These are phyloP conservation scores for Sequoiadendron giganteum DNA, from an alignment of 75 land plant genomes.

Conservation along the genomic window DNA sequence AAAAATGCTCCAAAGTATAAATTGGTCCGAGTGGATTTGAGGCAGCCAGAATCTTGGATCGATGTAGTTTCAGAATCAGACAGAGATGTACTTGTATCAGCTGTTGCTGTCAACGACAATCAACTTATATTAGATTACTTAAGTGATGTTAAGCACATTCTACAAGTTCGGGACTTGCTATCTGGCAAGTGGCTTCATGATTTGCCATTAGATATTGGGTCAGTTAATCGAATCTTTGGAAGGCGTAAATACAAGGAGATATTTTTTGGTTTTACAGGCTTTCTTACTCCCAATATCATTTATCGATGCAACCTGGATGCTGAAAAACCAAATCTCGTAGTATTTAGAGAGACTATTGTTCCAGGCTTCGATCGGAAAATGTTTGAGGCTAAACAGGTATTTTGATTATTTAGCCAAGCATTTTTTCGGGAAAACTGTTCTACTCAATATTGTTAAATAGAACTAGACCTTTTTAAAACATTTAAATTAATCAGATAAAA, in stretches of 20 bases:
- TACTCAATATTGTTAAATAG: neutral
- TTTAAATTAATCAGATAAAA: neutral
- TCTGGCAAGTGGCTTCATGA: slow-evolving; percentile 57
- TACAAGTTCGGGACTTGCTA: slow-evolving; percentile 74
- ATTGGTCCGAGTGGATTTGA: slow-evolving; percentile 68
- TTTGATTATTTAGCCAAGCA: neutral
- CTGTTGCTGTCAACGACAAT: slow-evolving; percentile 56
- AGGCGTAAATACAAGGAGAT: slow-evolving; percentile 69
- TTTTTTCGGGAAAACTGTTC: neutral
- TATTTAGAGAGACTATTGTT: slow-evolving; percentile 70
- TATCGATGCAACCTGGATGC: slow-evolving; percentile 68
- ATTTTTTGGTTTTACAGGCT: slow-evolving; percentile 81
- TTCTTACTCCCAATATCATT: slow-evolving; percentile 83
- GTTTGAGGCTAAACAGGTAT: slow-evolving; percentile 81
- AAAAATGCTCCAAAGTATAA: slow-evolving; percentile 94
- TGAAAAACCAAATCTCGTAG: slow-evolving; percentile 54
- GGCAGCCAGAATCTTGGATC: slow-evolving; percentile 65
- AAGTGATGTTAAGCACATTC: slow-evolving; percentile 86
- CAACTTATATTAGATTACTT: slow-evolving; percentile 71
- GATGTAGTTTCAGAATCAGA: slow-evolving; percentile 74
- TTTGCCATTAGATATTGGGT: slow-evolving; percentile 91
- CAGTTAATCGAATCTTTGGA: slow-evolving; percentile 64
- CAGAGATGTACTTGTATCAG: slow-evolving; percentile 78
- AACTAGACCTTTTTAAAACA: neutral
- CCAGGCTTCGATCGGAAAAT: slow-evolving; percentile 73